These are phyloP conservation scores for Candida loeiensis DNA, from an alignment of 805 yeast genomes.

Conservation along the genomic window DNA sequence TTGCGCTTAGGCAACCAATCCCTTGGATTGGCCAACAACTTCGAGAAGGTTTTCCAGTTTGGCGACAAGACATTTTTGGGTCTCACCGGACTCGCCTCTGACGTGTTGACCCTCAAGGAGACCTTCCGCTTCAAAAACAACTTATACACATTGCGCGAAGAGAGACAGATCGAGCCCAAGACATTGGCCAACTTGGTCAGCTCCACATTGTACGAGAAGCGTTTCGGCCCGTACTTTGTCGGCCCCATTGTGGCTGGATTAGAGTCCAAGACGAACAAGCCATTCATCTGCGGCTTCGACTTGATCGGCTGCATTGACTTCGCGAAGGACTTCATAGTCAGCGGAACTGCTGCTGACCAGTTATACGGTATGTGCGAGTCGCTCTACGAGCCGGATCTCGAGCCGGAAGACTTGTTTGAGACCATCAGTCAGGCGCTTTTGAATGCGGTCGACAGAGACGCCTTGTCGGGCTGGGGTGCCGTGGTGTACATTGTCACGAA, in stretches of 20 bases:
- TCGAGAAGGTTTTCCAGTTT: constrained; percentile 85
- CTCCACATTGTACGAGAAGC: constrained; percentile 80
- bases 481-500: constrained; percentile 88
- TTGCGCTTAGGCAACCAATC: constrained; percentile 92
- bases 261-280: constrained; percentile 74
- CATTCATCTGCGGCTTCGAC: constrained; percentile 94
- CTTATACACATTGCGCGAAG: constrained; percentile 86
- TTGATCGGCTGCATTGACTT: constrained; percentile 94
- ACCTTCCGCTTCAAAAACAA: constrained; percentile 81
- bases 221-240: constrained; percentile 95
- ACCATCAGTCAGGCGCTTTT: constrained; percentile 90
- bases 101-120: constrained; percentile 82
- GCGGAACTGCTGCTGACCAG: constrained; percentile 97
- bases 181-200: constrained; percentile 91
- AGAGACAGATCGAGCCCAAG: constrained; percentile 87
- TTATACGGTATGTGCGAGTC: constrained; percentile 98
- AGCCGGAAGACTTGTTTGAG: constrained; percentile 92
- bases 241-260: constrained; percentile 97
- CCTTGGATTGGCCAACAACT: constrained; percentile 85
- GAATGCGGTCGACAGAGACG: constrained; percentile 96
- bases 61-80: constrained; percentile 83
- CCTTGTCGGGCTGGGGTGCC: constrained; percentile 98
- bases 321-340: constrained; percentile 90
- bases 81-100: constrained; percentile 92
- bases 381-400: constrained; percentile 88